phyloP scores from a whole-genome alignment of 2,329 filamentous ascomycete genomes.

The Pseudogymnoascus destructans region DNA sequence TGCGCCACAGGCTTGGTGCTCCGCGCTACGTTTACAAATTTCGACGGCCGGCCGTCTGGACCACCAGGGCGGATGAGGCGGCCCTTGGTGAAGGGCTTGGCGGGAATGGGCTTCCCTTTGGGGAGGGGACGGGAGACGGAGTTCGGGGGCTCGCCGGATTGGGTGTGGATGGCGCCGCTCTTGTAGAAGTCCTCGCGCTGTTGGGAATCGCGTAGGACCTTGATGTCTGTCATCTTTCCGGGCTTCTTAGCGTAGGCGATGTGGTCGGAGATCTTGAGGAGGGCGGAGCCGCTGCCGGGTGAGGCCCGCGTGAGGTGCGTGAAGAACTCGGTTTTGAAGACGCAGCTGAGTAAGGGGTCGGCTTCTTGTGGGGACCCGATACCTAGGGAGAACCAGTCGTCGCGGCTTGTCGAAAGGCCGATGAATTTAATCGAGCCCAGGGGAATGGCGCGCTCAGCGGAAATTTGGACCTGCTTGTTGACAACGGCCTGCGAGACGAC shows the following conservation, averaged over 20 bases:
- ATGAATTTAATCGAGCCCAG: conserved; percentile 83
- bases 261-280: conserved; percentile 61
- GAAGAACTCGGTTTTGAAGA: conserved; percentile 95
- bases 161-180: conserved; percentile 80
- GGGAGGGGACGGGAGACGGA: conserved; percentile 77
- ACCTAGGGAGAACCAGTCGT: conserved; percentile 94
- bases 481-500: conserved; percentile 74
- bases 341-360: conserved; percentile 83
- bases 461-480: conserved; percentile 70
- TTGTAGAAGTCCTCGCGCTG: conserved; percentile 78
- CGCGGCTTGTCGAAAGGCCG: conserved; percentile 64
- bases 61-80: conserved; percentile 85
- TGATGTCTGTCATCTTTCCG: conserved; percentile 77
- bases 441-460: conserved; percentile 68
- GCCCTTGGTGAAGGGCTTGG: conserved; percentile 82
- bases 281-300: conserved; percentile 57
- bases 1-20: conserved; percentile 24
- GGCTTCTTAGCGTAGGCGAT: conserved; percentile 98
- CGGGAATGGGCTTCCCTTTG: conserved; percentile 71
- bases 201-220: conserved; percentile 77
- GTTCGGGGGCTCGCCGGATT: conserved; percentile 67
- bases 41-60: conserved; percentile 68
- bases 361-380: conserved; percentile 82
- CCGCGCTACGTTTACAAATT: conserved; percentile 39
- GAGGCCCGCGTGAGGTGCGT: conserved; percentile 76